These are phyloP conservation scores for Castanea sativa DNA, from an alignment of 306 rosid species.

Conservation along the genomic window DNA sequence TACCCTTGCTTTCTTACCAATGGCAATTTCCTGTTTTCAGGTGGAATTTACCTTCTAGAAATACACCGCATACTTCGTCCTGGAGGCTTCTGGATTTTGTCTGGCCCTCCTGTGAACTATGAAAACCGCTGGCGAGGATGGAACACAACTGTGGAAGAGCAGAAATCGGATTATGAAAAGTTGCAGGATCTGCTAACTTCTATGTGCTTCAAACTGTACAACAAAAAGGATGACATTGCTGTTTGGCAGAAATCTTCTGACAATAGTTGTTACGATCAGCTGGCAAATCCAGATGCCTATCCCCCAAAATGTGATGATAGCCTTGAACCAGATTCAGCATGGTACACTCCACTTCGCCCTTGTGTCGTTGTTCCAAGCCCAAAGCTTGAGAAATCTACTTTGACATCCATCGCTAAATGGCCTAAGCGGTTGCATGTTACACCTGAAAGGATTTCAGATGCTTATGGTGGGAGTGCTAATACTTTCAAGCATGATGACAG, in stretches of 20 bases:
- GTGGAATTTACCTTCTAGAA: constrained; percentile 90
- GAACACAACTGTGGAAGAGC: constrained; percentile 91
- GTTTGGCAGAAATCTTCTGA: constrained; percentile 86
- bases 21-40: constrained; percentile 35
- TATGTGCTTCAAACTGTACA: constrained; percentile 86
- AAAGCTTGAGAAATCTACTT: constrained; percentile 53
- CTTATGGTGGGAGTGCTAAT: constrained; percentile 59
- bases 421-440: constrained; percentile 65
- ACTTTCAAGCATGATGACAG: constrained; percentile 69
- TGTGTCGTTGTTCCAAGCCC: constrained; percentile 75
- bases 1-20: constrained; percentile 1
- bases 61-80: constrained; percentile 93
- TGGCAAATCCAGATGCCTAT: constrained; percentile 49
- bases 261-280: constrained; percentile 63
- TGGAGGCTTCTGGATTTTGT: constrained; percentile 93
- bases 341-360: constrained; percentile 94
- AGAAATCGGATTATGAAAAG: constrained; percentile 74
- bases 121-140: constrained; percentile 88
- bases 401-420: constrained; percentile 68
- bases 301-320: constrained; percentile 95
- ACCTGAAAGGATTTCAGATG: constrained; percentile 60
- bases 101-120: constrained; percentile 97
- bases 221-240: constrained; percentile 85
- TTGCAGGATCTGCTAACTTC: constrained; percentile 73
- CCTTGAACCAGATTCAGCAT: constrained; percentile 83